Evolutionary conservation across 2,329 filamentous ascomycete genomes (phyloP), one percentile per base, ranked within the genome.

Genomic region (Neodidymelliopsis sp.): DNA sequence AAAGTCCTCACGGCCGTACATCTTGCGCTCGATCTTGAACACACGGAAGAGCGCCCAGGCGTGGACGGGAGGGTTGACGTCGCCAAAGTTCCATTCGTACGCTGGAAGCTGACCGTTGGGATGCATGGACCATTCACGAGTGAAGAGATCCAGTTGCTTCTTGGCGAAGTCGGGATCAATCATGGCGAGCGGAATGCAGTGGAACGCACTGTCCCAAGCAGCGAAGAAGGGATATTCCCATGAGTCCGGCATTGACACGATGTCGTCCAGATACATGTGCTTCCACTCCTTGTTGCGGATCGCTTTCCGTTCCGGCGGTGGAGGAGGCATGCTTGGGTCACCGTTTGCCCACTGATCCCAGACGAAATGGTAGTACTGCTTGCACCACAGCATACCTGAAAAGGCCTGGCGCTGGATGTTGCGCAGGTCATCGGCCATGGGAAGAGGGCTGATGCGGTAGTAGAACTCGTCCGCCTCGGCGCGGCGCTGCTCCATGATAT

Each of bases 191-290:
- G 92, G 90, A 61, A 97, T 96, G 69, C 92, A 96, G 75, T 97
- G 94, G 74, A 97, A 97, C 4, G 92, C 93, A 44, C 89, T 93
- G 72, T 97, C 93, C 93, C 93, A 97, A 4, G 93, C 93, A 15
- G 92, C 92, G 71, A 97, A 97, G 79, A 97, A 97, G 0, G 93
- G 93, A 64, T 97, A 97, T 67, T 97, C 93, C 93, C 93, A 97
- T 0, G 92, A 96, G 72, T 97, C 93, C 1, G 93, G 94, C 93
- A 97, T 97, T 0, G 93, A 97, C 24, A 97, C 74, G 54, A 97
- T 91, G 69, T 97, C 93, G 60, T 97, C 94, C 62, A 96, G 85
- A 73, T 97, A 84, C 81, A 97, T 86, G 73, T 97, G 93, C 67
- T 89, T 95, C 94, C 94, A 97, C 55, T 95, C 85, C 27, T 84